Percentiles rank a stretch among this genome's conserved stretches.
These are phyloP conservation scores for Zychaea mexicana DNA, from an alignment of 371 early-diverging fungal species.

Conservation along the genomic window DNA sequence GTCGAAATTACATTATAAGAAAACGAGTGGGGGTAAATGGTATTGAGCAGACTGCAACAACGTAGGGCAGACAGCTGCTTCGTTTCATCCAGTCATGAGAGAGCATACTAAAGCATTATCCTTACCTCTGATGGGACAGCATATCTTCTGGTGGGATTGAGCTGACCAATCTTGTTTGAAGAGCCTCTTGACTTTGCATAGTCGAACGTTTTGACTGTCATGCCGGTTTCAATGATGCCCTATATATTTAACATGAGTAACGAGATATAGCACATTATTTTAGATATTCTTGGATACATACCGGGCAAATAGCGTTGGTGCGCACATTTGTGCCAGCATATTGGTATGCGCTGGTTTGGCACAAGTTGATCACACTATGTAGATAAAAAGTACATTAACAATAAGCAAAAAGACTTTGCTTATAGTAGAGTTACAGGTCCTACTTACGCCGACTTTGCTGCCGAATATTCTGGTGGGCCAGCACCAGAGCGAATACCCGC, in stretches of 20 bases:
- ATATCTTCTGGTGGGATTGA: slow-evolving; percentile 53
- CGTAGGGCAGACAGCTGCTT: too few relatives aligned
- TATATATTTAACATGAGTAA: slow-evolving; percentile 3
- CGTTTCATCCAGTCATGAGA: too few relatives aligned
- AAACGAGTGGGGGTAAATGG: not conserved
- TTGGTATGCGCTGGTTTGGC: slow-evolving; percentile 48
- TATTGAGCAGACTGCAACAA: not conserved
- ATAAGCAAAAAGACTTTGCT: not conserved
- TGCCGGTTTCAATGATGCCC: slow-evolving; percentile 60
- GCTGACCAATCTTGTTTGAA: slow-evolving; percentile 51
- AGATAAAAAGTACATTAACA: not conserved
- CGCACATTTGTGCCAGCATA: slow-evolving; percentile 50
- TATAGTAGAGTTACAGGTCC: not conserved
- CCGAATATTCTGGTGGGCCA: slow-evolving; percentile 40
- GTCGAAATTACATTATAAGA: too few relatives aligned
- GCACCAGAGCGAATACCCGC: slow-evolving; percentile 50
- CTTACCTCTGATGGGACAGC: slow-evolving; percentile 50
- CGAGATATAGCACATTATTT: too few relatives aligned
- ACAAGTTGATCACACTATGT: slow-evolving; percentile 52
- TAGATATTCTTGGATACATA: slow-evolving; percentile 17
- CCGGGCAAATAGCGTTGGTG: slow-evolving; percentile 59
- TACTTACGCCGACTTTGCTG: slow-evolving; percentile 51
- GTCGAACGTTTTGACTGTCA: slow-evolving; percentile 55
- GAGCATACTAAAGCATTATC: not conserved
- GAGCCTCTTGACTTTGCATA: slow-evolving; percentile 46